A percentile compares a stretch with the other conserved stretches of the same genome.
Evolutionary conservation across 2,329 filamentous ascomycete species (phyloP).

Genomic region (Aspergillus sp.): DNA sequence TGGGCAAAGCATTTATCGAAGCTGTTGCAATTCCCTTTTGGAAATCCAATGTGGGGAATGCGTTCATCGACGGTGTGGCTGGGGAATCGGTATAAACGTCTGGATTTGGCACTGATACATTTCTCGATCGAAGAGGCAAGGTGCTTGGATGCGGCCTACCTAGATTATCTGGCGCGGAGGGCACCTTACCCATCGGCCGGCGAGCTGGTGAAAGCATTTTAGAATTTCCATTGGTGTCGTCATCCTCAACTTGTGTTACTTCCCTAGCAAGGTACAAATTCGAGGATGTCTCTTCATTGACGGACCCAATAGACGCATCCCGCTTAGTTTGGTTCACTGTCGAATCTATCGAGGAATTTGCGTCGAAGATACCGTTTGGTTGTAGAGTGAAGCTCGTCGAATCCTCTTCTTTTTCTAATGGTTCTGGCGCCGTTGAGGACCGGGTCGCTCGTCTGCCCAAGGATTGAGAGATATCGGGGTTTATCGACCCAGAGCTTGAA

Average conservation of each 20-base stretch:
- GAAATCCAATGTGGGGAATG: constrained; percentile 55
- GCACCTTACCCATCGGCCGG: constrained; percentile 37
- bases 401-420: constrained; percentile 32
- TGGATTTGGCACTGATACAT: constrained; percentile 64
- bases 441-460: constrained; percentile 23
- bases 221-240: constrained; percentile 24
- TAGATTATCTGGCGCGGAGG: constrained; percentile 46
- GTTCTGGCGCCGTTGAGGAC: constrained; percentile 26
- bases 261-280: constrained; percentile 44
- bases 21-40: constrained; percentile 51
- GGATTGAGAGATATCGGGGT: constrained; percentile 29
- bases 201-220: constrained; percentile 37
- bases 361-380: constrained; percentile 12
- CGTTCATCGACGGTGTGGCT: constrained; percentile 70
- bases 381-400: constrained; percentile 18
- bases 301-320: constrained; percentile 35
- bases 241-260: constrained; percentile 46
- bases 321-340: constrained; percentile 28
- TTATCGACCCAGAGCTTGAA: constrained; percentile 23
- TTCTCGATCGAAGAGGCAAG: constrained; percentile 70
- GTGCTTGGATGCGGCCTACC: constrained; percentile 71
- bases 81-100: constrained; percentile 68
- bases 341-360: constrained; percentile 17
- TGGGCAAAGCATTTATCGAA: constrained; percentile 63
- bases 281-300: constrained; percentile 40